Evolutionary conservation across 2,329 filamentous ascomycete species (phyloP), one percentile per base, ranked within the genome.

Genomic region (Didymella arachidicola): DNA sequence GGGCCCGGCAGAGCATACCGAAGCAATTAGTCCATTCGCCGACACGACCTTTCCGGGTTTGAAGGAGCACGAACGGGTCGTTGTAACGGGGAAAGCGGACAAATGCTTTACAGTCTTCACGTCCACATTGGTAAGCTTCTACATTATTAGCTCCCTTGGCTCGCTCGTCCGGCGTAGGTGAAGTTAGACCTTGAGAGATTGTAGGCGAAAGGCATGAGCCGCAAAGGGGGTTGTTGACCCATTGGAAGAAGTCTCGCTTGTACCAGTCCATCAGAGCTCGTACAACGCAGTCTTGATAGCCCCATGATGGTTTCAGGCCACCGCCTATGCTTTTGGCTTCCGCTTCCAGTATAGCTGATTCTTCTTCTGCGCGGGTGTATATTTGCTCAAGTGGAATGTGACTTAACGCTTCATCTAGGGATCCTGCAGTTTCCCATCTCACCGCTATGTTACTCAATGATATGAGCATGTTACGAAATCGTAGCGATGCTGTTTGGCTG

Each of bases 11-110:
- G 51, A 99, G 85, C 95, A 98, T 98, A 79, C 90, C 94, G 80
- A 99, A 99, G 83, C 93, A 97, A 79, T 97, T 98, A 66, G 92
- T 93, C 93, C 95, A 98, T 80, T 99, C 95, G 61, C 95, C 95
- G 61, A 90, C 90, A 67, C 95, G 89, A 34, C 95, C 95, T 66
- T 90, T 86, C 66, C 91, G 84, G 27, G 92, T 96, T 77, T 97
- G 90, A 41, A 99, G 81, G 60, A 98, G 80, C 48, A 93, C 89
- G 88, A 96, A 98, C 25, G 97, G 94, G 74, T 99, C 94, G 59
- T 92, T 94, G 77, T 97, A 98, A 60, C 95, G 87, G 38, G 95
- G 93, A 68, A 97, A 99, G 63, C 94, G 87, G 22, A 22, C 22
- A 22, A 22, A 22, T 22, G 22, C 22, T 22, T 22, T 22, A 22